Conservation (phyloP, 371 early-diverging fungal genomes). For the Syncephalastrum contaminatum region DNA sequence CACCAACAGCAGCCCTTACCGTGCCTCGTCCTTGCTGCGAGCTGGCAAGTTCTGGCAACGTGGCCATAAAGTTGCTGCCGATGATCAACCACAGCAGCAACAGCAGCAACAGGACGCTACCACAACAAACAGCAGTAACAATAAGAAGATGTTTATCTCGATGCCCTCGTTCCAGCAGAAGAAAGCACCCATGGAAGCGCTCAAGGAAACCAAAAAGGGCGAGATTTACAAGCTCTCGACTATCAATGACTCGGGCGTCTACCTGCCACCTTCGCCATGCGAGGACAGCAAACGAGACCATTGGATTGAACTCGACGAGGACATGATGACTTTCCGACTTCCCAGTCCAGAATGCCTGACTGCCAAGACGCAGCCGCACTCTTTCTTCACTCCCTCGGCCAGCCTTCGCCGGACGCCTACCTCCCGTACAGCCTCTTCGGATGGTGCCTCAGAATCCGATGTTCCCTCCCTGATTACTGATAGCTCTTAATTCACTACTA, state of each 20-base stretch:
- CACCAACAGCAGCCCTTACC: too few relatives aligned
- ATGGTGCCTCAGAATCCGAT: slow-evolving; percentile 10
- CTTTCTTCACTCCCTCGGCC: slow-evolving; percentile 36
- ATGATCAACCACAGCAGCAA: slow-evolving; percentile 8
- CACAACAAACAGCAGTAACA: background rate
- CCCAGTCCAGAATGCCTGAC: slow-evolving; percentile 37
- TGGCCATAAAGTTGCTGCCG: slow-evolving; percentile 5
- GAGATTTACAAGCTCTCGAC: slow-evolving; percentile 42
- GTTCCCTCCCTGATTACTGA: slow-evolving; percentile 18
- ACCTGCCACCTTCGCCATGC: slow-evolving; percentile 39
- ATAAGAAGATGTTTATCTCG: background rate
- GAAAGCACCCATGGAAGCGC: slow-evolving; percentile 14
- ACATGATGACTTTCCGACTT: slow-evolving; percentile 27
- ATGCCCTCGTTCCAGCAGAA: background rate
- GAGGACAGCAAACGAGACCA: slow-evolving; percentile 27
- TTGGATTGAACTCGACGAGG: slow-evolving; percentile 26
- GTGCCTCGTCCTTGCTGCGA: slow-evolving; percentile 10
- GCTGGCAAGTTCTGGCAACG: slow-evolving; percentile 19
- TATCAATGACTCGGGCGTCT: slow-evolving; percentile 38
- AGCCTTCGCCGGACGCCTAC: background rate
- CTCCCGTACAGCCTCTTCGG: background rate
- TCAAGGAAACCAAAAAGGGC: slow-evolving; percentile 24
- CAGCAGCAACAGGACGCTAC: background rate
- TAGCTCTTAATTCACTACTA: slow-evolving; percentile 1
- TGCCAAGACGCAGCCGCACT: slow-evolving; percentile 6